Conservation (phyloP, 352 stramenopile species). For the Globisporangium paddicum region DNA sequence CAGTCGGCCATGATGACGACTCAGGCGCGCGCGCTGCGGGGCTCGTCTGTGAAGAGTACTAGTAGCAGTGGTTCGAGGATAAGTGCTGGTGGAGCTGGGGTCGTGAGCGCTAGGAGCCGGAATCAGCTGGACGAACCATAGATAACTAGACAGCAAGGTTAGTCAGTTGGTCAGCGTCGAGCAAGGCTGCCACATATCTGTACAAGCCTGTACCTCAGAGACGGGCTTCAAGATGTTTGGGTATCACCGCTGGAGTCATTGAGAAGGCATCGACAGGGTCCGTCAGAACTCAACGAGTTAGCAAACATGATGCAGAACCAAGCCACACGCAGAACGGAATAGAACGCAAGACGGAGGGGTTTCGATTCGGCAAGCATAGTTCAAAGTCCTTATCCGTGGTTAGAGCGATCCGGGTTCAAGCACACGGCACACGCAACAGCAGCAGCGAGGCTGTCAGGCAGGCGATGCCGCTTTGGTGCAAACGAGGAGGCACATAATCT, state of each 20-base stretch:
- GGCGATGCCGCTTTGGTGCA: not conserved
- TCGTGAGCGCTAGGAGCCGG: not conserved
- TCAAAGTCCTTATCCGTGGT: constrained; percentile 20
- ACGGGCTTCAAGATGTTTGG: too few relatives aligned
- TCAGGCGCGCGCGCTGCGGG: constrained; percentile 23
- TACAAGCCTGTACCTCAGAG: too few relatives aligned
- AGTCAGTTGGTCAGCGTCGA: not conserved
- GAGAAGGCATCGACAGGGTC: not conserved
- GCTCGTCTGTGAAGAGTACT: not conserved
- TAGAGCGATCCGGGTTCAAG: constrained; percentile 8
- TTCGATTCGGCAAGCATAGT: constrained; percentile 18
- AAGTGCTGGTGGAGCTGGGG: not conserved
- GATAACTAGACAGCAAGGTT: not conserved
- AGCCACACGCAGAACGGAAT: not conserved
- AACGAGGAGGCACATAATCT: constrained; percentile 45
- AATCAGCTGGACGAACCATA: constrained; percentile 12
- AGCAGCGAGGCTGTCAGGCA: not conserved
- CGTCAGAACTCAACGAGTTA: not conserved
- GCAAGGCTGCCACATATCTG: too few relatives aligned
- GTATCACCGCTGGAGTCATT: too few relatives aligned
- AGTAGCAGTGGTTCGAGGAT: not conserved
- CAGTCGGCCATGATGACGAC: constrained; percentile 33
- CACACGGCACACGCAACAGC: not conserved
- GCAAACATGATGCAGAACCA: not conserved
- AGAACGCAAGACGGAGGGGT: not conserved